These are phyloP conservation scores for Crithidia sp. DNA, from an alignment of 208 protist genomes.

Conservation along the genomic window DNA sequence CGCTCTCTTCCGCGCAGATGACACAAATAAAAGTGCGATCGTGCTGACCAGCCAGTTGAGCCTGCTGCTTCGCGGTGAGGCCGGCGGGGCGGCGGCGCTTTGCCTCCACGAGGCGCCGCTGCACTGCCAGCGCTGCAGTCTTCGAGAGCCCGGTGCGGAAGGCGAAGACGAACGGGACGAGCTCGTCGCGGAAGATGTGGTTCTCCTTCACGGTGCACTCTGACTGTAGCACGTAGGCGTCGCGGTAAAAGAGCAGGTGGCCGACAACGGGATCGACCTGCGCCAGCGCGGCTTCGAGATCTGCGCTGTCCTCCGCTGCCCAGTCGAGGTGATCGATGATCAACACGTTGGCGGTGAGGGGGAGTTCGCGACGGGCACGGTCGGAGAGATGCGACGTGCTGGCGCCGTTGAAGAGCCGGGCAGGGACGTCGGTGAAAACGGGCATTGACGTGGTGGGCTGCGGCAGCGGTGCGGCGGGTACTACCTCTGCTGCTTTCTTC, in stretches of 20 bases:
- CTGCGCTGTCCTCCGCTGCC: slow-evolving; percentile 5
- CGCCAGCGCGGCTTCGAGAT: slow-evolving; percentile 17
- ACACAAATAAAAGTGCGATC: slow-evolving; percentile 34
- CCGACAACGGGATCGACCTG: slow-evolving; percentile 22
- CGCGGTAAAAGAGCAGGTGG: slow-evolving; percentile 33
- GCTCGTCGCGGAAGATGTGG: slow-evolving; percentile 7
- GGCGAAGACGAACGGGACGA: slow-evolving; percentile 42
- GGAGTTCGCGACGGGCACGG: slow-evolving; percentile 33
- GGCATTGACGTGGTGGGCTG: slow-evolving; percentile 19
- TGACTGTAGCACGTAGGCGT: slow-evolving; percentile 34
- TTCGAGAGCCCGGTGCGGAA: slow-evolving; percentile 36
- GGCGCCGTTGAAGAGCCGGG: slow-evolving; percentile 26
- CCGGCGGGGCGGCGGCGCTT: slow-evolving; percentile 23
- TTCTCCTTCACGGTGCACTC: slow-evolving; percentile 16
- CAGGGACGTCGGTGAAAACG: slow-evolving; percentile 15
- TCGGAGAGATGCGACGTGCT: slow-evolving; percentile 37
- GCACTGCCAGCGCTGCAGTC: slow-evolving; percentile 7
- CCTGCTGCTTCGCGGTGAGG: slow-evolving; percentile 22
- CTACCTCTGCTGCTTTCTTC: background rate
- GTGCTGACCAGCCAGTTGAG: slow-evolving; percentile 20
- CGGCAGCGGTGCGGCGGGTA: background rate
- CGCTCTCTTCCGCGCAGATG: slow-evolving; percentile 25
- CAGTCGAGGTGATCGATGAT: slow-evolving; percentile 38
- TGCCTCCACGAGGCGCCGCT: slow-evolving; percentile 29
- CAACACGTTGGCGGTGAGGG: slow-evolving; percentile 45